Conservation (phyloP, 2,329 filamentous ascomycete genomes). For the Penicillium palitans region DNA sequence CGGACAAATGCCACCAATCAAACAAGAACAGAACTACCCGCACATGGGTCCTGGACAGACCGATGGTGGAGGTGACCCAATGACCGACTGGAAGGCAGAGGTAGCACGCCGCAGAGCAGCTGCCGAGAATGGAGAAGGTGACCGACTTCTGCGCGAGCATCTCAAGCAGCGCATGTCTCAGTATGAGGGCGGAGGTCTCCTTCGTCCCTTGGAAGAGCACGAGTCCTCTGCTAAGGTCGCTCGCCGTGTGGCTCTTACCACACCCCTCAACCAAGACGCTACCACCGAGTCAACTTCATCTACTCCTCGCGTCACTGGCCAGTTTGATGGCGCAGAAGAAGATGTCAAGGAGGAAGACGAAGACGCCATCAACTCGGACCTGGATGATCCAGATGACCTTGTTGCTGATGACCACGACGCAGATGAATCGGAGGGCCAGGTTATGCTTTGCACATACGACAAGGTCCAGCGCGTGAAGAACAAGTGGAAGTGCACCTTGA, state of each 20-base stretch:
- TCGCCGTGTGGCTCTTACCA: conserved; percentile 36
- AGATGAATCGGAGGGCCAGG: conserved; percentile 78
- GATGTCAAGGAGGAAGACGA: conserved; percentile 70
- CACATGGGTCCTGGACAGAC: conserved; percentile 62
- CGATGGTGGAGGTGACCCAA: conserved; percentile 65
- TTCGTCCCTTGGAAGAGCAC: conserved; percentile 45
- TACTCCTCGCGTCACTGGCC: conserved; percentile 34
- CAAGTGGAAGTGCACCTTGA: conserved; percentile 98
- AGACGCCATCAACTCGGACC: conserved; percentile 96
- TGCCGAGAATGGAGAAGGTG: conserved; percentile 39
- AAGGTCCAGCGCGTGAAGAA: conserved; percentile 99
- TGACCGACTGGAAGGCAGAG: conserved; percentile 55
- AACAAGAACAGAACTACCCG: conserved; percentile 41
- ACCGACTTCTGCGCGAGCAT: conserved; percentile 45
- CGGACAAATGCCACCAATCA: conserved; percentile 46
- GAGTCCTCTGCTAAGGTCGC: conserved; percentile 36
- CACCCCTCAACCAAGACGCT: conserved; percentile 9
- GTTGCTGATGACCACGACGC: conserved; percentile 81
- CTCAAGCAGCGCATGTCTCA: conserved; percentile 43
- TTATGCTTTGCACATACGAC: conserved; percentile 99
- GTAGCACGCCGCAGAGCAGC: conserved; percentile 46
- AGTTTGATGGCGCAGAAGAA: conserved; percentile 59
- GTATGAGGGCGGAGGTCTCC: conserved; percentile 49
- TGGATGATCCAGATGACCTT: conserved; percentile 91
- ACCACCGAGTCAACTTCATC: conserved; percentile 9